These are phyloP conservation scores for Alternaria atra DNA, from an alignment of 2,329 filamentous ascomycete genomes.

Conservation along the genomic window DNA sequence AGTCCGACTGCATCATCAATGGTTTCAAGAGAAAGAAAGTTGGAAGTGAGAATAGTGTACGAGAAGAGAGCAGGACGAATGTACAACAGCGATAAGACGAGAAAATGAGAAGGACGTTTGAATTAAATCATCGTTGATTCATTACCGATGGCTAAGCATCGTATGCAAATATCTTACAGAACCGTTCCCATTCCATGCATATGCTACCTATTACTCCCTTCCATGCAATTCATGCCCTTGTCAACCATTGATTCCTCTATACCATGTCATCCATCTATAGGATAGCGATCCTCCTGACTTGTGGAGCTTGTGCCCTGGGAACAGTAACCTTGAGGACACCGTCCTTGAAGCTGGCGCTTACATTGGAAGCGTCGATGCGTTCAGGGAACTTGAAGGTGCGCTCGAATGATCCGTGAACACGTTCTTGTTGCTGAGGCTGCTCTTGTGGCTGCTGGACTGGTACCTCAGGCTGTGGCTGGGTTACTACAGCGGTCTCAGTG, in stretches of 20 bases:
- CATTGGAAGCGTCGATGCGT: constrained; percentile 68
- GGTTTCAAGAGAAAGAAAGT: neutral
- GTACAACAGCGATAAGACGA: neutral
- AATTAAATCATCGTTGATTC: neutral
- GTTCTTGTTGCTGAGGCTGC: constrained; percentile 56
- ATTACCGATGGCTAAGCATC: neutral
- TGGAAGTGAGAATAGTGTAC: neutral
- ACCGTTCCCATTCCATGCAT: neutral
- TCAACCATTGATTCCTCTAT: neutral
- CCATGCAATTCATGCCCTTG: neutral
- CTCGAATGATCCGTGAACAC: constrained; percentile 72
- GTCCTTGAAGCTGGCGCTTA: constrained; percentile 70
- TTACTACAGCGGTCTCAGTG: constrained; percentile 26
- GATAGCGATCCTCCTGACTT: constrained; percentile 41
- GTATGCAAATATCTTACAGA: neutral
- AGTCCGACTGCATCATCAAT: neutral
- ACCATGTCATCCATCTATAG: constrained; percentile 23
- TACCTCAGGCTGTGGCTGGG: constrained; percentile 30
- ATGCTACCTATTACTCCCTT: neutral
- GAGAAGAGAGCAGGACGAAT: neutral
- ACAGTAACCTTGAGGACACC: constrained; percentile 71
- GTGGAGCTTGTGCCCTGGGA: constrained; percentile 64
- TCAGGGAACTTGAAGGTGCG: constrained; percentile 74
- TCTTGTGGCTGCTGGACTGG: constrained; percentile 21
- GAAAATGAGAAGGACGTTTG: neutral